A percentile compares a stretch with the other conserved stretches of the same genome.
phyloP scores from a whole-genome alignment of 1,284 basidiomycete species.

The Sanguinoderma infundibulare region DNA sequence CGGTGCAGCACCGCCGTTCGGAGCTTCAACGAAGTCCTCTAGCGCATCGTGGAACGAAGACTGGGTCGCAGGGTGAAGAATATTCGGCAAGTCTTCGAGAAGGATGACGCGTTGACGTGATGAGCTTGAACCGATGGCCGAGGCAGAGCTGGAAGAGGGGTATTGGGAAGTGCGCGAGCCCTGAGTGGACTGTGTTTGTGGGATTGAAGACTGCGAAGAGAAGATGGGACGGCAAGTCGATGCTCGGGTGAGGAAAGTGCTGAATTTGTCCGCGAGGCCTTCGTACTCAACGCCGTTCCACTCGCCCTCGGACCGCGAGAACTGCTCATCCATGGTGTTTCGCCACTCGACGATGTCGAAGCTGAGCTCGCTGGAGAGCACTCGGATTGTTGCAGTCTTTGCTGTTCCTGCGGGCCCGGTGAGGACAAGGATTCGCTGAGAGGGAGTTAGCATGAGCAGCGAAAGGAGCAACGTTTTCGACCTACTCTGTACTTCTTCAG shows the following conservation, averaged over 20 bases:
- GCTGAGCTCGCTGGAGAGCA: slow-evolving; percentile 77
- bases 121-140: slow-evolving; percentile 6
- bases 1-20: slow-evolving; percentile 53
- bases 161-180: slow-evolving; percentile 21
- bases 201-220: slow-evolving; percentile 18
- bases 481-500: slow-evolving; percentile 80
- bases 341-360: slow-evolving; percentile 90
- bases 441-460: slow-evolving; percentile 1
- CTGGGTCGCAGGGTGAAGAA: slow-evolving; percentile 78
- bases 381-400: slow-evolving; percentile 86
- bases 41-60: slow-evolving; percentile 79
- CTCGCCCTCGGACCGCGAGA: slow-evolving; percentile 11
- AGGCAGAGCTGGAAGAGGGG: not conserved
- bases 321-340: slow-evolving; percentile 57
- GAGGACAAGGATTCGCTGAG: slow-evolving; percentile 81
- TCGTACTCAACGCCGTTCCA: slow-evolving; percentile 48
- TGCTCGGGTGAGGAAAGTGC: slow-evolving; percentile 78
- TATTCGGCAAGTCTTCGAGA: slow-evolving; percentile 92
- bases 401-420: slow-evolving; percentile 91
- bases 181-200: slow-evolving; percentile 7
- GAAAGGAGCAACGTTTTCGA: slow-evolving; percentile 16
- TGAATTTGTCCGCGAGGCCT: slow-evolving; percentile 73
- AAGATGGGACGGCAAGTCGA: slow-evolving; percentile 67
- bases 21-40: slow-evolving; percentile 51
- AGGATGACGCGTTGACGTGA: slow-evolving; percentile 68